phyloP scores from a whole-genome alignment of 345 rosid species.

The Hirschfeldia incana region DNA sequence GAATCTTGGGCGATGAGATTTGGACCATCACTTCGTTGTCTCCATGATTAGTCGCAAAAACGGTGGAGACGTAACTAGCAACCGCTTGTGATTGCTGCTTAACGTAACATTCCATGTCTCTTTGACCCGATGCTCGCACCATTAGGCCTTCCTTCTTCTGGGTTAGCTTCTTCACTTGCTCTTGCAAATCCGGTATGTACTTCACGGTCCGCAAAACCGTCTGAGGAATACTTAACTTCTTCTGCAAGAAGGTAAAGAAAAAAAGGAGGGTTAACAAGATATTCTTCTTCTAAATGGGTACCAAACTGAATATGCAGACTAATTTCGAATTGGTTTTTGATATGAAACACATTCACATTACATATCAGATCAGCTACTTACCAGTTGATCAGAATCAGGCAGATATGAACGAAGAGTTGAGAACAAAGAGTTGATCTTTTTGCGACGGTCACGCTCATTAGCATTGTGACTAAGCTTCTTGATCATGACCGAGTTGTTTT shows the following conservation, averaged over 20 bases:
- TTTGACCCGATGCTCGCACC: conserved; percentile 37
- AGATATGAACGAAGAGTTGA: not conserved
- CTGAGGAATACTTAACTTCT: conserved; percentile 58
- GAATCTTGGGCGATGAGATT: conserved; percentile 40
- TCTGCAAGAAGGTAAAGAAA: conserved; percentile 35
- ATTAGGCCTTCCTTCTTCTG: conserved; percentile 50
- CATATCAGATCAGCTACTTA: not conserved
- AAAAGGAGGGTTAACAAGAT: not conserved
- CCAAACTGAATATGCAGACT: too few relatives aligned
- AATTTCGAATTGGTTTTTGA: not conserved
- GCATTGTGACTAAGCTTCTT: not conserved
- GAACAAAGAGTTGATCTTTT: not conserved
- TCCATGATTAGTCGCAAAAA: conserved; percentile 48
- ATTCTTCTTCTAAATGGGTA: not conserved
- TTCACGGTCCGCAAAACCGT: conserved; percentile 51
- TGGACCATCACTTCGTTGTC: conserved; percentile 56
- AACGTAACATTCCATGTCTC: conserved; percentile 20
- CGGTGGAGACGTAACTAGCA: conserved; percentile 14
- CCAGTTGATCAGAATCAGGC: not conserved
- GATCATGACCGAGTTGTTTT: not conserved
- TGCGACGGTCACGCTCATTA: not conserved
- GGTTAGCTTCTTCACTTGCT: conserved; percentile 41
- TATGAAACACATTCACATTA: not conserved
- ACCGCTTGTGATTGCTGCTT: conserved; percentile 28
- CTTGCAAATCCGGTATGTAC: conserved; percentile 59